Conservation (phyloP, 2,329 filamentous ascomycete genomes). For the Microascus cirrosus region DNA sequence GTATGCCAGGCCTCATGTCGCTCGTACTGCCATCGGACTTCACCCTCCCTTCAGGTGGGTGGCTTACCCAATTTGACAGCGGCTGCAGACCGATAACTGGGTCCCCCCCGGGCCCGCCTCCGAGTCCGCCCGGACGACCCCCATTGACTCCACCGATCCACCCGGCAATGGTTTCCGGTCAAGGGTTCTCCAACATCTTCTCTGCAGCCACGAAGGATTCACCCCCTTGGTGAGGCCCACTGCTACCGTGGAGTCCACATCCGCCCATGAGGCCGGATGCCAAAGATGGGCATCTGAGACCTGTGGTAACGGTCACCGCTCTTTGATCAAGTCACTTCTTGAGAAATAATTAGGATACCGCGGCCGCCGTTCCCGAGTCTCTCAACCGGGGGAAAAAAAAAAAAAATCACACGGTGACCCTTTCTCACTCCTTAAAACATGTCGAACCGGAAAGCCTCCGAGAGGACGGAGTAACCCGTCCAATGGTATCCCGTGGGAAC, state of each 20-base stretch:
- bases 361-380: neutral
- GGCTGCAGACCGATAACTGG: neutral
- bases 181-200: neutral
- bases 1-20: neutral
- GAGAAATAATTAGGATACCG: neutral
- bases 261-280: neutral
- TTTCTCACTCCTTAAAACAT: neutral
- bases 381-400: neutral
- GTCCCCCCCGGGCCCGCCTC: neutral
- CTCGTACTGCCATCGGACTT: neutral
- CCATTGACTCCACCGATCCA: neutral
- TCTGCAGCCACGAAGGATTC: neutral
- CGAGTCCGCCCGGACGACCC: conserved; percentile 4
- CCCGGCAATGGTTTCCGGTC: neutral
- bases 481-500: neutral
- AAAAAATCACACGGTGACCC: neutral
- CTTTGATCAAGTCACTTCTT: neutral
- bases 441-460: neutral
- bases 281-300: neutral
- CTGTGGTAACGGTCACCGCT: neutral
- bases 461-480: neutral
- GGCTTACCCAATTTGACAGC: neutral
- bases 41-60: neutral
- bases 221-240: neutral
- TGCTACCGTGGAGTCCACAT: neutral